A percentile compares a stretch with the other conserved stretches of the same genome.
Evolutionary conservation across 768 basidiomycete genomes (phyloP).

Genomic region (Sarcodon sp.): DNA sequence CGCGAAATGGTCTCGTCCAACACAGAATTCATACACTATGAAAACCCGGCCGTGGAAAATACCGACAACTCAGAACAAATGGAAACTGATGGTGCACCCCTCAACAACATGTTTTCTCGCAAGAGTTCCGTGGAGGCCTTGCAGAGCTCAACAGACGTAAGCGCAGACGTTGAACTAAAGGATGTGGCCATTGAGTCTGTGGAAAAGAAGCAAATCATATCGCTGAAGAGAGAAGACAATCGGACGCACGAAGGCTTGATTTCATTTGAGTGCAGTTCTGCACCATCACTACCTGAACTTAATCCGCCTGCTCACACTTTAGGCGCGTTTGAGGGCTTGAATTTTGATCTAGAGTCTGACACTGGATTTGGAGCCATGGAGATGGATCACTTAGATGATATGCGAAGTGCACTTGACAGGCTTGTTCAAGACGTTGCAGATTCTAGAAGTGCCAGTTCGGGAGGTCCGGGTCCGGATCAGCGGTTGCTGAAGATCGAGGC

Average conservation of each 20-base stretch:
- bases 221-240: not conserved
- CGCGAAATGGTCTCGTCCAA: constrained; percentile 2
- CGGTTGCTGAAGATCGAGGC: constrained; percentile 14
- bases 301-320: not conserved
- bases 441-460: constrained; percentile 1
- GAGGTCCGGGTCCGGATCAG: constrained; percentile 1
- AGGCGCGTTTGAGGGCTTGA: constrained; percentile 11
- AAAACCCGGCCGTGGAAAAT: constrained; percentile 4
- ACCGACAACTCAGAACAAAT: constrained; percentile 6
- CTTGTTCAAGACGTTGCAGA: constrained; percentile 22
- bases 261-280: not conserved
- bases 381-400: constrained; percentile 17
- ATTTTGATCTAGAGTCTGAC: constrained; percentile 11
- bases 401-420: constrained; percentile 26
- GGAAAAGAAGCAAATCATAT: not conserved
- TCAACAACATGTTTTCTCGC: not conserved
- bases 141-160: not conserved
- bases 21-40: not conserved
- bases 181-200: not conserved
- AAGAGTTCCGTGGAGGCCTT: not conserved
- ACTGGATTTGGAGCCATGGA: constrained; percentile 7
- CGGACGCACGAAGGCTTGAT: not conserved
- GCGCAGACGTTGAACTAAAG: not conserved
- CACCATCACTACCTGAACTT: too few species aligned
- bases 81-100: not conserved